phyloP scores from a whole-genome alignment of 352 stramenopile species.

The Pythium grandisporangium region DNA sequence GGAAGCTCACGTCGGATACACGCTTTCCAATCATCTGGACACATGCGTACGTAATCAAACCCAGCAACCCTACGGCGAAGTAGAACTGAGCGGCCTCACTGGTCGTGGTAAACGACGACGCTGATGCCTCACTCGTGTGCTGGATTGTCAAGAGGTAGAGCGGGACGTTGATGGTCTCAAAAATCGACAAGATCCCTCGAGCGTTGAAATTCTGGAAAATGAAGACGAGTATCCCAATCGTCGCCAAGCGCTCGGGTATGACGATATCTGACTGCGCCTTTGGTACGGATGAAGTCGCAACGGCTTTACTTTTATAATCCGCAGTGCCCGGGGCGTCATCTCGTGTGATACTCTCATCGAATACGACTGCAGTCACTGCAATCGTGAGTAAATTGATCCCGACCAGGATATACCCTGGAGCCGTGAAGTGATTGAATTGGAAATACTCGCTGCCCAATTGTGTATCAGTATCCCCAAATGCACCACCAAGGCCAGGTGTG shows the following conservation, averaged over 20 bases:
- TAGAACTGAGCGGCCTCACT: conserved; percentile 35
- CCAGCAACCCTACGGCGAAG: conserved; percentile 39
- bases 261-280: conserved; percentile 7
- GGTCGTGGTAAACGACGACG: conserved; percentile 14
- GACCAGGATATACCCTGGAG: conserved; percentile 43
- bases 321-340: conserved; percentile 20
- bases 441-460: conserved; percentile 22
- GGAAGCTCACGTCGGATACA: conserved; percentile 26
- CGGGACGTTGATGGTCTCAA: conserved; percentile 64
- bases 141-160: conserved; percentile 37
- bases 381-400: conserved; percentile 38
- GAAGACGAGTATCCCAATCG: conserved; percentile 36
- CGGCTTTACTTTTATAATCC: no score
- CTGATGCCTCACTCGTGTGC: conserved; percentile 13
- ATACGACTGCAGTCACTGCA: conserved; percentile 29
- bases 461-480: conserved; percentile 34
- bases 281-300: no score
- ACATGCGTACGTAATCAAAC: conserved; percentile 26
- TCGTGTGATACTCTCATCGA: conserved; percentile 30
- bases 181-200: conserved; percentile 54
- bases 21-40: conserved; percentile 24
- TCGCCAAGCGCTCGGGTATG: conserved; percentile 24
- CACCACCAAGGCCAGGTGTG: conserved; percentile 42
- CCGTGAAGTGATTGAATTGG: conserved; percentile 51
- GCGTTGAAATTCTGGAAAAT: conserved; percentile 62